Conservation (phyloP, 1,284 basidiomycete species). For the Ustilago esculenta region DNA sequence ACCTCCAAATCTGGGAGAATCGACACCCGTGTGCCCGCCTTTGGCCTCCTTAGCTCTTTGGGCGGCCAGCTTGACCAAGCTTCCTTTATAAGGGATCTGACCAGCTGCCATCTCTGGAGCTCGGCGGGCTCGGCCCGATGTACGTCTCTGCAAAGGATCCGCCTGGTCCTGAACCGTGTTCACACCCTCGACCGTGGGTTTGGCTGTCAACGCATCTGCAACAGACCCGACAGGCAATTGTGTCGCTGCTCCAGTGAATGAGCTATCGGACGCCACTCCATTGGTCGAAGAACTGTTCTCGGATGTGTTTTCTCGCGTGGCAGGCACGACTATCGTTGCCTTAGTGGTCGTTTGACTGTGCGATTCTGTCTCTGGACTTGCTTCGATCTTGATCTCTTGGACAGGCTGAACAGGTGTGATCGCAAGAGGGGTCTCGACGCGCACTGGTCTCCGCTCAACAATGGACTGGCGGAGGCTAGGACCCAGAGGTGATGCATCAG, state of each 20-base stretch:
- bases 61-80: constrained; percentile 44
- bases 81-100: constrained; percentile 48
- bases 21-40: neutral
- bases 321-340: neutral
- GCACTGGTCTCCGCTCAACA: neutral
- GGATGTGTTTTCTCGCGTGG: neutral
- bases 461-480: constrained; percentile 12
- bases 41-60: constrained; percentile 43
- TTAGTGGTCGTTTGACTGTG: neutral
- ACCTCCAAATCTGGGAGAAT: constrained; percentile 26
- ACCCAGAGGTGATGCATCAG: constrained; percentile 16
- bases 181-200: neutral
- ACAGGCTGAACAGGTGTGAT: neutral
- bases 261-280: neutral
- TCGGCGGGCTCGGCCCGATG: constrained; percentile 41
- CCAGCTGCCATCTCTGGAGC: constrained; percentile 50
- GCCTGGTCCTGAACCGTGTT: constrained; percentile 1
- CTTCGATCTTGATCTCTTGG: constrained; percentile 9
- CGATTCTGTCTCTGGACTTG: neutral
- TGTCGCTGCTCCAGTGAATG: neutral
- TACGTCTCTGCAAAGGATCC: constrained; percentile 30
- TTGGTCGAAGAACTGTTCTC: neutral
- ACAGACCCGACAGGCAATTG: neutral
- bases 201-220: neutral
- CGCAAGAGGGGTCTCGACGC: neutral